These are phyloP conservation scores for Termitomyces titanicus DNA, from an alignment of 768 basidiomycete species.

Conservation along the genomic window DNA sequence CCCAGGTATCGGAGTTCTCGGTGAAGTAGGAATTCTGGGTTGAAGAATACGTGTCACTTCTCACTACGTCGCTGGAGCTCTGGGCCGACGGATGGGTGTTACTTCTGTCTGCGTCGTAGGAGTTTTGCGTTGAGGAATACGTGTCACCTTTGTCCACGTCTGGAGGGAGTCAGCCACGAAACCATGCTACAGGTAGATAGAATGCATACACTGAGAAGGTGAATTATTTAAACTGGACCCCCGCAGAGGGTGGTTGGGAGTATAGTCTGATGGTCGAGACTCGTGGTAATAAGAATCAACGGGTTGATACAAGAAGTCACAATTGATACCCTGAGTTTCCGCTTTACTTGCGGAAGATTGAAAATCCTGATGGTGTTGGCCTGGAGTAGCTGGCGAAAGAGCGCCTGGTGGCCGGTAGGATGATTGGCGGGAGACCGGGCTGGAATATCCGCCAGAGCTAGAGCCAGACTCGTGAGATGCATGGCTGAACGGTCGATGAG, in stretches of 20 bases:
- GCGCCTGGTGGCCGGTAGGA: conserved; percentile 29
- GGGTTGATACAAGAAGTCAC: conserved; percentile 14
- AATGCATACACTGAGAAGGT: conserved; percentile 12
- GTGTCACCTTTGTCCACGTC: not conserved
- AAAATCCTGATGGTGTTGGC: conserved; percentile 14
- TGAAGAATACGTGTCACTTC: not conserved
- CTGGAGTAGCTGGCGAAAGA: conserved; percentile 23
- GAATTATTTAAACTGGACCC: not conserved
- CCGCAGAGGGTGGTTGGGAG: conserved; percentile 3
- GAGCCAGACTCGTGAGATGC: conserved; percentile 17
- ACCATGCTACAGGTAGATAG: not conserved
- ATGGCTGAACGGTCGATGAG: conserved; percentile 10
- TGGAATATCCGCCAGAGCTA: conserved; percentile 19
- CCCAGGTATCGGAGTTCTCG: conserved; percentile 2
- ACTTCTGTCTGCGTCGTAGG: conserved; percentile 17
- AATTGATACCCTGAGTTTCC: conserved; percentile 10
- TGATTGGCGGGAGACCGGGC: conserved; percentile 14
- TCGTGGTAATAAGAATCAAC: conserved; percentile 15
- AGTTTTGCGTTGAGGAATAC: not conserved
- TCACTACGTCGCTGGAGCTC: conserved; percentile 5
- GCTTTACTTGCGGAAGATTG: not conserved
- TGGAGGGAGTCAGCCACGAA: not conserved
- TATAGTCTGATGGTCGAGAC: conserved; percentile 8
- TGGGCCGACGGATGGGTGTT: conserved; percentile 9
- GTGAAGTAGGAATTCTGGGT: conserved; percentile 4